Evolutionary conservation across 805 yeast species (phyloP).

Genomic region (Wickerhamiella kurtzmanii): DNA sequence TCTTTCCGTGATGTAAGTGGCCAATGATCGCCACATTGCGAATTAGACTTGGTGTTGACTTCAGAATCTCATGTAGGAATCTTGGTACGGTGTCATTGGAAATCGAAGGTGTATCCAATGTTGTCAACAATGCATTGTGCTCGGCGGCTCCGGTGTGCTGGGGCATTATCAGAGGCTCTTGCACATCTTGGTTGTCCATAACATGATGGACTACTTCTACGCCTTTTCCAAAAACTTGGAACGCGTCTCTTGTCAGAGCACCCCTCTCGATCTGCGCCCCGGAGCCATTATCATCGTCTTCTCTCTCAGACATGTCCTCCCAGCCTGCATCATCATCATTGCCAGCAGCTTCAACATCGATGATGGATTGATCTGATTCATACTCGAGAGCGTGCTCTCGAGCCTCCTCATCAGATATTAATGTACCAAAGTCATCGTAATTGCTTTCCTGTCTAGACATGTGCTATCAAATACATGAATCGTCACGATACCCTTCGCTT

Average conservation of each 20-base stretch:
- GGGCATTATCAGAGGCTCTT: constrained; percentile 55
- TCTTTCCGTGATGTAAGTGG: constrained; percentile 71
- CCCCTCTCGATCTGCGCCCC: constrained; percentile 22
- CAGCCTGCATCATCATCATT: constrained; percentile 10
- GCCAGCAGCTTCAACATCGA: neutral
- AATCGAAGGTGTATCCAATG: too few relatives aligned
- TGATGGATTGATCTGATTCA: constrained; percentile 7
- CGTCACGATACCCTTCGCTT: too few relatives aligned
- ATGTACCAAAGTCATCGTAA: constrained; percentile 25
- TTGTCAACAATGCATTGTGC: too few relatives aligned
- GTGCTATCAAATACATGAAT: neutral
- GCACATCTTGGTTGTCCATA: constrained; percentile 36
- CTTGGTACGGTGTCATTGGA: too few relatives aligned
- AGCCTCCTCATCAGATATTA: constrained; percentile 18
- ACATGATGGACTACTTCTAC: constrained; percentile 53
- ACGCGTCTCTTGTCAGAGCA: constrained; percentile 23
- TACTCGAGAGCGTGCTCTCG: constrained; percentile 16
- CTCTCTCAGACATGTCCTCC: constrained; percentile 7
- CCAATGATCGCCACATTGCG: constrained; percentile 76
- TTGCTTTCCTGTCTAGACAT: neutral
- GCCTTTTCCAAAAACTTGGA: constrained; percentile 36
- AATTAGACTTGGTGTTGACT: too few relatives aligned
- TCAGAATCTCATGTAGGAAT: too few relatives aligned
- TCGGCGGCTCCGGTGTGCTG: too few relatives aligned
- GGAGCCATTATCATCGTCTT: neutral